These are phyloP conservation scores for Hymenoscyphus fructigenus DNA, from an alignment of 2,329 filamentous ascomycete genomes.

Conservation along the genomic window DNA sequence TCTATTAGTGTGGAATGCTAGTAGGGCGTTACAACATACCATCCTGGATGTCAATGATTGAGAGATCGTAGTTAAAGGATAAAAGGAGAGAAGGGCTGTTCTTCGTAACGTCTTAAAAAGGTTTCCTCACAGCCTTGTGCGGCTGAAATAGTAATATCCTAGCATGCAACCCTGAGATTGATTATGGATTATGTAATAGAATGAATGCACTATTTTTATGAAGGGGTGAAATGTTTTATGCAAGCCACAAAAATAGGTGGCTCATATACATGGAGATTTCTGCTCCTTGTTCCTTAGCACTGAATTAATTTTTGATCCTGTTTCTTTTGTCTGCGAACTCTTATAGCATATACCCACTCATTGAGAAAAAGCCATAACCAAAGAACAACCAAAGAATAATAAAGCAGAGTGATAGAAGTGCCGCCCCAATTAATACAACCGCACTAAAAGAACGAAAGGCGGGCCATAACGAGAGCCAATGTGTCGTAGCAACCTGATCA, in stretches of 20 bases:
- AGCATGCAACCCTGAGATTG: too few species aligned
- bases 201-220: too few species aligned
- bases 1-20: neutral
- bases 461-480: neutral
- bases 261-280: neutral
- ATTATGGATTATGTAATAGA: too few species aligned
- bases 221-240: too few species aligned
- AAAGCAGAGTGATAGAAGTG: conserved; percentile 3
- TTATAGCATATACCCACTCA: conserved; percentile 2
- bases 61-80: neutral
- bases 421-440: neutral
- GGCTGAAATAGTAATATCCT: too few species aligned
- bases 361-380: neutral
- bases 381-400: neutral
- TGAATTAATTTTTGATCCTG: neutral
- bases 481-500: conserved; percentile 1
- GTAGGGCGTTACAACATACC: neutral
- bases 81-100: neutral
- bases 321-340: neutral
- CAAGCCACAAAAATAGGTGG: neutral
- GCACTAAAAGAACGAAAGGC: conserved; percentile 1
- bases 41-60: neutral
- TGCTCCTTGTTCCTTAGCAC: neutral
- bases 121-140: neutral
- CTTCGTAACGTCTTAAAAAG: neutral